phyloP scores from a whole-genome alignment of 805 yeast genomes.

The Candida railenensis region DNA sequence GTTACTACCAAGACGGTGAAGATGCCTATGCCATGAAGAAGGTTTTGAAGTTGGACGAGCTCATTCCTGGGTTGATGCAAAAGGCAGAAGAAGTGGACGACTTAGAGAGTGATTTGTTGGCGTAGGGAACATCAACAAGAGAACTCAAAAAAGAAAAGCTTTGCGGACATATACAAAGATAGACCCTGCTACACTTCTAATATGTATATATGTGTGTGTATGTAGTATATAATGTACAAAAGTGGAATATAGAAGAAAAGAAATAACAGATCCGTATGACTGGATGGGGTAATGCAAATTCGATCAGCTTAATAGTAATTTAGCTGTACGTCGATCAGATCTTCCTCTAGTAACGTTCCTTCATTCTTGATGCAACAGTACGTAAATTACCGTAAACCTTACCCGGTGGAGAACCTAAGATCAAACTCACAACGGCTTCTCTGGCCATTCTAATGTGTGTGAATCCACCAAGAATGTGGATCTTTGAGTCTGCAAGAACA shows the following conservation, averaged over 20 bases:
- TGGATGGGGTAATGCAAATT: too few species aligned
- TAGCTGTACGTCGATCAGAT: too few species aligned
- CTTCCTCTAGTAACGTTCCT: conserved; percentile 84
- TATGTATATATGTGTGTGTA: background rate
- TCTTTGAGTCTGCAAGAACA: conserved; percentile 93
- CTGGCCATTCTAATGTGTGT: conserved; percentile 98
- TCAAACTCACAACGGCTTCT: conserved; percentile 90
- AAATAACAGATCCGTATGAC: too few species aligned
- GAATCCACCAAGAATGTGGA: conserved; percentile 96
- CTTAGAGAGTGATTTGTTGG: conserved; percentile 37
- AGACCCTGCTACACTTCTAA: too few species aligned
- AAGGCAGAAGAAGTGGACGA: conserved; percentile 54
- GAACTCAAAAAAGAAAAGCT: background rate
- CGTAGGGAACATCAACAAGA: background rate
- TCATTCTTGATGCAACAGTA: conserved; percentile 94
- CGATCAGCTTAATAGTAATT: too few species aligned
- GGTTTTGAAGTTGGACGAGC: conserved; percentile 56
- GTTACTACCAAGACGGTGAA: conserved; percentile 96
- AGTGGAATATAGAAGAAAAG: background rate
- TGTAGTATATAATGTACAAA: background rate
- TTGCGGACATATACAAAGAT: too few species aligned
- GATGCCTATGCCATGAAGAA: conserved; percentile 96
- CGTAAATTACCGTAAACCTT: conserved; percentile 96
- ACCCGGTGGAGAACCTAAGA: conserved; percentile 98
- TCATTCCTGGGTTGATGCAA: conserved; percentile 58